A percentile compares a stretch with the other conserved stretches of the same genome.
Conservation (phyloP, 768 basidiomycete species). For the Serendipita sp. region DNA sequence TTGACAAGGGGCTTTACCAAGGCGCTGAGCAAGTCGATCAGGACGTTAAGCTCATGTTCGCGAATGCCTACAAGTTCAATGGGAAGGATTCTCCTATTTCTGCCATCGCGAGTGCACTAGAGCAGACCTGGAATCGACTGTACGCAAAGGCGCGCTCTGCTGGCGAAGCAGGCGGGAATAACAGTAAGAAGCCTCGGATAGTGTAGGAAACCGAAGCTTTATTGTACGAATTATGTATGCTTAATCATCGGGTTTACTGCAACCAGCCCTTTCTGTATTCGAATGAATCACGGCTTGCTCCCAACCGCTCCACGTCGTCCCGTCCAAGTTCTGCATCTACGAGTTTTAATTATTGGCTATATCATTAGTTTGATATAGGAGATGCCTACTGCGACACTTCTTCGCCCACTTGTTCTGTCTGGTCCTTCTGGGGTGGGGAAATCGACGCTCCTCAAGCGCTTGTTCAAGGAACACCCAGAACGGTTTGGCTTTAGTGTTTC, state of each 20-base stretch:
- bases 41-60: slow-evolving; percentile 75
- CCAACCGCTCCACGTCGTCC: background rate
- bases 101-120: slow-evolving; percentile 34
- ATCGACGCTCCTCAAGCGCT: slow-evolving; percentile 68
- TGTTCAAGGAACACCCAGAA: slow-evolving; percentile 68
- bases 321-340: background rate
- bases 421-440: slow-evolving; percentile 93
- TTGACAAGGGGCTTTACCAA: slow-evolving; percentile 73
- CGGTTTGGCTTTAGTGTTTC: slow-evolving; percentile 89
- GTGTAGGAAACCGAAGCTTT: background rate
- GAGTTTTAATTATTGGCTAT: too few relatives aligned
- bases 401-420: slow-evolving; percentile 69
- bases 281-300: background rate
- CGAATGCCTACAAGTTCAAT: slow-evolving; percentile 84
- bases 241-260: too few relatives aligned
- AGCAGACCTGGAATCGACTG: slow-evolving; percentile 20
- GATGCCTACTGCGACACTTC: background rate
- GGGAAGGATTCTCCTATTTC: slow-evolving; percentile 70
- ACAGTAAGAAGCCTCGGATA: slow-evolving; percentile 3
- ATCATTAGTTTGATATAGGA: background rate
- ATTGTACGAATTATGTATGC: background rate
- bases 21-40: slow-evolving; percentile 63
- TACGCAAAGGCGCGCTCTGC: background rate
- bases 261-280: too few relatives aligned
- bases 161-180: background rate